Evolutionary conservation across 73 alveolate species (phyloP), one percentile per base, ranked within the genome.

Genomic region (Halteria grandinella): DNA sequence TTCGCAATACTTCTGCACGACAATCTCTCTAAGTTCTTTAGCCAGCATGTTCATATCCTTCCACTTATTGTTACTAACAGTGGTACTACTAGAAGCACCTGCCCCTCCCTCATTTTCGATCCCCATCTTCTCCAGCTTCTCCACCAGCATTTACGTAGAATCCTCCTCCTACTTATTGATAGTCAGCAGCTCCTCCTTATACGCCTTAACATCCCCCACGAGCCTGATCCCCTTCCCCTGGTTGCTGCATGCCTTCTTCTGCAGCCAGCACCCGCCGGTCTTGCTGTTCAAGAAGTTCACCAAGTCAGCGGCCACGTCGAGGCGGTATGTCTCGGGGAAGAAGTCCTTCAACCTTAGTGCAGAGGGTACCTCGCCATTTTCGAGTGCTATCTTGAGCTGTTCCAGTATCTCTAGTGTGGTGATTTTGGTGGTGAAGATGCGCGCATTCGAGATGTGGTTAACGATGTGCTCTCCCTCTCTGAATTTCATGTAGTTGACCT

Each of bases 1-100:
- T 53, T 90, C 95, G 33, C 85, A 55, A 79, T 95, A 95, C 77
- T 90, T 95, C 75, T 91, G 90, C 6, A 94, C 73, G 10, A 95
- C 93, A 5, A 80, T 53, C 17, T 70, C 59, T 6, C 48, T 55
- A 34, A 51, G 75, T 55, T 60, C 75, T 47, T 60, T 77, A 48
- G 44, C 90, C 55, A 53, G 51, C 47, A 53, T 36, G 66, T 83
- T 86, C 60, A 72, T 39, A 59, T 73, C 66, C 44, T 84, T 53
- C 72, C 64, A 54, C 47, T 75, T 83, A 41, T 79, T 53, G n/a
- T n/a, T n/a, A n/a, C n/a, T n/a, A n/a, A n/a, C n/a, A n/a, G n/a
- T n/a, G n/a, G n/a, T n/a, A n/a, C n/a, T n/a, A n/a, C n/a, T n/a
- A n/a, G n/a, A n/a, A n/a, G n/a, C n/a, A n/a, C n/a, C n/a, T n/a